phyloP scores from a whole-genome alignment of 164 flowering plant genomes.

The Chloranthus sessilifolius region DNA sequence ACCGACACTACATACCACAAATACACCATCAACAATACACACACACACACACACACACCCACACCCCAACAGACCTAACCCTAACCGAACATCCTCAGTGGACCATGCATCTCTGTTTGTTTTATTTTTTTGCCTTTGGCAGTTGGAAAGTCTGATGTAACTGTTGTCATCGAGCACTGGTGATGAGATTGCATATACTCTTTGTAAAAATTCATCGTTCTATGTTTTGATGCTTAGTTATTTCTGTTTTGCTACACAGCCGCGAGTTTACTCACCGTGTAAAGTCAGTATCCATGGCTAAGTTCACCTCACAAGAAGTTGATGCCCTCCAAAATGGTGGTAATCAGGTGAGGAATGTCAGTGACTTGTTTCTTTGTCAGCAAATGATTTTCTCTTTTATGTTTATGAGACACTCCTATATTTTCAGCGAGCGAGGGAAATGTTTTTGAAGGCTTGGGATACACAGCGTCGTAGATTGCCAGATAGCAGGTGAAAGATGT shows the following conservation, averaged over 20 bases:
- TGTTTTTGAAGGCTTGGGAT: constrained; percentile 81
- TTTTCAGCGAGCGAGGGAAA: constrained; percentile 88
- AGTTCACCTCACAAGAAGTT: constrained; percentile 92
- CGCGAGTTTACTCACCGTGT: constrained; percentile 99
- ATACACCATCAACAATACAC: no score
- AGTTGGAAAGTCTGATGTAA: no score
- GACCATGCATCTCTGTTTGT: no score
- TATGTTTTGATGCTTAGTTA: no score
- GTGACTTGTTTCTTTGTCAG: not conserved
- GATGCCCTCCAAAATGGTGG: constrained; percentile 96
- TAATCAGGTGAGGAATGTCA: constrained; percentile 64
- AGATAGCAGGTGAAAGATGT: constrained; percentile 57
- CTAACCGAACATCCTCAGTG: no score
- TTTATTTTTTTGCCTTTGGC: no score
- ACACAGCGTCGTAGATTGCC: constrained; percentile 65
- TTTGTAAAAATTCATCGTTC: no score
- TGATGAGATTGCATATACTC: no score
- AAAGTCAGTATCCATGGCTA: constrained; percentile 96
- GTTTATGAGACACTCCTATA: constrained; percentile 12
- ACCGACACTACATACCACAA: no score
- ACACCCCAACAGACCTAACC: no score
- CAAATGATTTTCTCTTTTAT: constrained; percentile 6
- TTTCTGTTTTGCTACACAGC: constrained; percentile 32
- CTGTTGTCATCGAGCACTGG: no score
- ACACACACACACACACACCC: no score